Base-by-base conservation (phyloP, 176 grass and related monocot genomes). In the Panicum miliaceum region DNA sequence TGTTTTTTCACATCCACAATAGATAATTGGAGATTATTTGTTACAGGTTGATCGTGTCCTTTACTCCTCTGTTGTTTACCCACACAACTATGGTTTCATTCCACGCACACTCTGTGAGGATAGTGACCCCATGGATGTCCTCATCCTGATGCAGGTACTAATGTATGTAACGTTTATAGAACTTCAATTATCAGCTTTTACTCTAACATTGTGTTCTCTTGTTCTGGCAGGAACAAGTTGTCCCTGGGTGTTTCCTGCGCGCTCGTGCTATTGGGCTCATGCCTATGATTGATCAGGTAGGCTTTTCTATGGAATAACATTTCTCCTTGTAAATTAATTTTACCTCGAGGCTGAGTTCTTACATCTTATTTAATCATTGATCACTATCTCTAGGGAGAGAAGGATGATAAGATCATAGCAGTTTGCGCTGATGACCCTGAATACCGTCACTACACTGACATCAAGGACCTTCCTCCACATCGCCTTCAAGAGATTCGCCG, bases 381-480 rank as follows among this genome's bases (percentile, higher is more conserved):
- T n/a, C 51, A 48, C 43, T 40, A 51, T 82, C 56, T 75, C 45
- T 81, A 99, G 96, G 96, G 96, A 4, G 96, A 99, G 91, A 98
- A 93, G 85, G 96, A 96, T 90, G 96, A 99, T 69, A 99, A 99
- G 87, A 99, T 98, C 83, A 98, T 95, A 87, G 96, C 96, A n/a
- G 96, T 98, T 34, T 98, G 96, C 90, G 96, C 96, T 81, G 96
- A 98, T 73, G 96, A 98, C 77, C 96, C 96, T 60, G 93, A 98
- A 76, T 95, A 85, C 62, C 88, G 91, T 58, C 96, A 98, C 87
- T 93, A 92, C 87, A 93, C 43, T 43, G 96, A 98, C 93, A 98
- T 98, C 79, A 95, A 88, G 68, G 96, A 98, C 1, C 85, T 98
- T 48, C 91, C 96, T 68, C 87, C 85, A 1, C 96, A 98, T 79